Evolutionary conservation across 2,329 filamentous ascomycete species (phyloP).

Genomic region (Delphinella strobiligena): DNA sequence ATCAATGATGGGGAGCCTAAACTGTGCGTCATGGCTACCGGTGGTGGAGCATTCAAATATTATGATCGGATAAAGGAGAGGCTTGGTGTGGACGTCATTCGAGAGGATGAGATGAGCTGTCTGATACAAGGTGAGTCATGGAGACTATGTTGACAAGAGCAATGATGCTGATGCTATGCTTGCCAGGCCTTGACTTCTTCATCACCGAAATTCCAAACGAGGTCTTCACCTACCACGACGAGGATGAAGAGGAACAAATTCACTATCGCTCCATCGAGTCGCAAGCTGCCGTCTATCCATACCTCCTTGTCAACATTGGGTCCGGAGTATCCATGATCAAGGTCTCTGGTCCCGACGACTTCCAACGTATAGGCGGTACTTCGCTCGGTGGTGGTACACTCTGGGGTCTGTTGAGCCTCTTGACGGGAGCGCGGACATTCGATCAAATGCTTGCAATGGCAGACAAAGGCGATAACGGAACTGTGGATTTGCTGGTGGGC

Average conservation of each 20-base stretch:
- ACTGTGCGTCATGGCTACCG: conserved; percentile 88
- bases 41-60: conserved; percentile 91
- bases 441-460: conserved; percentile 94
- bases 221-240: conserved; percentile 92
- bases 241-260: conserved; percentile 58
- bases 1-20: conserved; percentile 29
- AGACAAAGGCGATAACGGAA: conserved; percentile 79
- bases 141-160: background rate
- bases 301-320: conserved; percentile 95
- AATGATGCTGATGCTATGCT: background rate
- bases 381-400: conserved; percentile 94
- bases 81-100: conserved; percentile 73
- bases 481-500: conserved; percentile 92
- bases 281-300: conserved; percentile 78
- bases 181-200: conserved; percentile 69
- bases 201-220: conserved; percentile 95
- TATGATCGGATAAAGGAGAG: conserved; percentile 81
- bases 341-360: conserved; percentile 77
- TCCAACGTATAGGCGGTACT: conserved; percentile 84
- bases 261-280: conserved; percentile 75
- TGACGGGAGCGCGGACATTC: conserved; percentile 91
- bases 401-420: conserved; percentile 82
- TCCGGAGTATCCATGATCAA: conserved; percentile 97
- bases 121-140: conserved; percentile 61
- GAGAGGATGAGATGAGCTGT: conserved; percentile 98